Evolutionary conservation across 306 rosid species (phyloP), one percentile per base, ranked within the genome.

Genomic region (Vigna radiata): DNA sequence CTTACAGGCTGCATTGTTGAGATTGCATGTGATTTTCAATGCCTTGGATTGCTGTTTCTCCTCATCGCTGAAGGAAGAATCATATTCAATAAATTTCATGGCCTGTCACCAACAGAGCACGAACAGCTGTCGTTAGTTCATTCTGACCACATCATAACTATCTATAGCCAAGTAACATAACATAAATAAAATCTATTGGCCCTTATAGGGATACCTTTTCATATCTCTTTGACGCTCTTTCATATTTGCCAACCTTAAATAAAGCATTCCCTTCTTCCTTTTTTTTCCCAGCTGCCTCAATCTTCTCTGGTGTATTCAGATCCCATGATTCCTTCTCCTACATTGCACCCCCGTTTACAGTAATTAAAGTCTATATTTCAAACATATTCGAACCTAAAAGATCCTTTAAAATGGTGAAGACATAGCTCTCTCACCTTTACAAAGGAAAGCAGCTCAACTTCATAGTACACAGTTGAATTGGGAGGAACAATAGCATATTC

Each of bases 1-100:
- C 83, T 88, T 92, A 70, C 91, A 92, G 54, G 99, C 96, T 10
- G 96, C 98, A 44, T 85, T 68, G 29, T 96, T 96, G 61, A 96
- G 93, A 78, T 89, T 91, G 91, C 96, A 91, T 16, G 91, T 87
- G 36, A 92, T 89, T 75, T 91, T 92, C 88, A 89, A 79, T 83
- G 63, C 23, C 83, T 96, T 92, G 0, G 96, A 69, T 72, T 89
- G 80, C 64, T 83, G 88, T 48, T 79, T 91, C 86, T 91, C 98
- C 68, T 89, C 91, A 29, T 96, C 90, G 56, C 47, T 48, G 44
- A 91, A 93, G 39, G 88, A 56, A 0, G 91, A n/a, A 80, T 93
- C 95, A 55, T 85, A 88, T 36, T 91, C 96, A 0, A 89, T 78
- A 73, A 41, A 89, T 76, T 67, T 87, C 81, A 92, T 89, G 69